Base-by-base conservation (phyloP, 257 asterid genomes). In the Gynochthodes officinalis region DNA sequence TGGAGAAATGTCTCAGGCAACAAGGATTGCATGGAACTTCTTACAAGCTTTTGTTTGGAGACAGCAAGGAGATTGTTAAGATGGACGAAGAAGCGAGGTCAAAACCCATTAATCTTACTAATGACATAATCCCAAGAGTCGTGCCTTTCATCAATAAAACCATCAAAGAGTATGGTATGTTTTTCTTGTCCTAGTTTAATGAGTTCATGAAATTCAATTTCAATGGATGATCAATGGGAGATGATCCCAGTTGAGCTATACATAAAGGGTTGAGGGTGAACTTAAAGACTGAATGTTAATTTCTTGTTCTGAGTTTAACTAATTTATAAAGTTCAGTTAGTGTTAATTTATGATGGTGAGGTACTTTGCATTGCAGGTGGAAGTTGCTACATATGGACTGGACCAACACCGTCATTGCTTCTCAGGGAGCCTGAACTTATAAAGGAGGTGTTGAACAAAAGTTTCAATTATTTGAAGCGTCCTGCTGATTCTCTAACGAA, bases 131-230 rank as follows among this genome's bases (percentile, higher is more conserved):
- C 37, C 70, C 81, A 10, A 72, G 81, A 61, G 35, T 72, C n/a
- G 4, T 72, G 54, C 81, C 84, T 19, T 68, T 59, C 78, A 11
- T 80, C 7, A 13, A 67, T n/a, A n/a, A n/a, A n/a, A n/a, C n/a
- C n/a, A n/a, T n/a, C n/a, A n/a, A n/a, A n/a, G n/a, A n/a, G n/a
- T 72, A 75, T 25, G 84, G 80, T 80, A 80, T 33, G 62, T 33
- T 32, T 40, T 25, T 50, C 10, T 7, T 0, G 0, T 7, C 42
- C 7, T 7, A 37, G 42, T 37, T 37, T 37, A 37, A 37, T 7
- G 4, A 37, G 3, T 37, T 37, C 42, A 37, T 37, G 42, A 37
- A 3, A 7, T 37, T 37, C 42, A 37, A 7, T 37, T n/a, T n/a
- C n/a, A n/a, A n/a, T n/a, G n/a, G n/a, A n/a, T 48, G 15, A n/a